These are phyloP conservation scores for Phytophthora sp. DNA, from an alignment of 352 stramenopile genomes.

Conservation along the genomic window DNA sequence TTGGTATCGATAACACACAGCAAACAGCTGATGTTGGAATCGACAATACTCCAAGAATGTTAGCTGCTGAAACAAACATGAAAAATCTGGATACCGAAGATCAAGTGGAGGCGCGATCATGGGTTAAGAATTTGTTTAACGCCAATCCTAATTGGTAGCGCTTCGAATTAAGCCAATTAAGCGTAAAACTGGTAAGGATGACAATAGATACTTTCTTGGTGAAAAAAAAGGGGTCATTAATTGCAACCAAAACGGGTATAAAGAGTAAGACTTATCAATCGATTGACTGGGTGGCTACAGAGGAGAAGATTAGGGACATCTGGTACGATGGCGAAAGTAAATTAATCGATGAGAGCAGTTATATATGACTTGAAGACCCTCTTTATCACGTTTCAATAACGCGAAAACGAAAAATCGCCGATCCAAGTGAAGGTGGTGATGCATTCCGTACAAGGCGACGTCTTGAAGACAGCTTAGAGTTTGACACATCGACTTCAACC, in stretches of 20 bases:
- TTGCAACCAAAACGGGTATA: background rate
- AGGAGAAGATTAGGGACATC: conserved; percentile 1
- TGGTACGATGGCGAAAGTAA: conserved; percentile 5
- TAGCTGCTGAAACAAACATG: background rate
- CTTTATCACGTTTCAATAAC: no score
- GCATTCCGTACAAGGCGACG: no score
- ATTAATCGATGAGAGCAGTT: conserved; percentile 4
- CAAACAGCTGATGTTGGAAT: background rate
- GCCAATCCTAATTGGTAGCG: conserved; percentile 2
- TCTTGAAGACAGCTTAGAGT: background rate
- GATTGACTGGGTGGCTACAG: conserved; percentile 12
- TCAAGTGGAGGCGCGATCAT: background rate
- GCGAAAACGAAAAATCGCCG: no score
- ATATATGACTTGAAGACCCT: conserved; percentile 2
- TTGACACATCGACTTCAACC: background rate
- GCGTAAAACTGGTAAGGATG: background rate
- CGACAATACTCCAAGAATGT: background rate
- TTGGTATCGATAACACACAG: background rate
- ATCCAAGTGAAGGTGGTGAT: no score
- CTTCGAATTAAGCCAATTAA: conserved; percentile 5
- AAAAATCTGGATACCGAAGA: background rate
- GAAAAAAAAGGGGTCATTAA: background rate
- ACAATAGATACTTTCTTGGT: conserved; percentile 1
- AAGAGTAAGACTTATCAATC: background rate
- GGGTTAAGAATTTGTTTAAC: conserved; percentile 3